Conservation (phyloP, 2,329 filamentous ascomycete species). For the Cercospora sp. region DNA sequence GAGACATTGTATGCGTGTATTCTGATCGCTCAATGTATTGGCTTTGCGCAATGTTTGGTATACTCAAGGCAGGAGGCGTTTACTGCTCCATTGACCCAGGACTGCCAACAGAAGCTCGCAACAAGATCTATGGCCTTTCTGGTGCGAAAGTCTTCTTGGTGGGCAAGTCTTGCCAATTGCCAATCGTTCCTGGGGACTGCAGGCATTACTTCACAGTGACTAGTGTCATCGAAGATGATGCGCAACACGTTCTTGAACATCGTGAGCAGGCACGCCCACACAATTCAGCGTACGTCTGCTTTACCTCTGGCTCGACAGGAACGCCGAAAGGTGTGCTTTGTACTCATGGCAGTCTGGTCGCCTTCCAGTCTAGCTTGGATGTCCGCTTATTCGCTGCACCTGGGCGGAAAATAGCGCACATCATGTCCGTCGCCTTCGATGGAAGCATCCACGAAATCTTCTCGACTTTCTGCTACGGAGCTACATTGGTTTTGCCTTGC, state of each 20-base stretch:
- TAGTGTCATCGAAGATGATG: neutral
- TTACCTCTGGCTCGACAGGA: slow-evolving; percentile 10
- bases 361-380: slow-evolving; percentile 7
- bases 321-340: slow-evolving; percentile 10
- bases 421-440: slow-evolving; percentile 11
- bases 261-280: neutral
- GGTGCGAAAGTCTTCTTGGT: neutral
- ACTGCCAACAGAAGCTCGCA: neutral
- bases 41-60: neutral
- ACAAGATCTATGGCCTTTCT: neutral
- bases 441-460: slow-evolving; percentile 11
- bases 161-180: neutral
- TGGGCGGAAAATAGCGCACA: slow-evolving; percentile 5
- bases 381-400: slow-evolving; percentile 7
- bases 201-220: neutral
- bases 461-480: neutral
- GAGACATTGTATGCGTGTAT: neutral
- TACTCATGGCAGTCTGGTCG: slow-evolving; percentile 5
- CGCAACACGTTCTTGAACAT: neutral
- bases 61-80: neutral
- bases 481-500: slow-evolving; percentile 2
- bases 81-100: neutral
- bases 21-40: neutral
- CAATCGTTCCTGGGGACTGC: neutral
- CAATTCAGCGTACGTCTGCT: slow-evolving; percentile 6